Evolutionary conservation across 768 basidiomycete genomes (phyloP), one percentile per base, ranked within the genome.

Genomic region (Daedaleopsis nitida): DNA sequence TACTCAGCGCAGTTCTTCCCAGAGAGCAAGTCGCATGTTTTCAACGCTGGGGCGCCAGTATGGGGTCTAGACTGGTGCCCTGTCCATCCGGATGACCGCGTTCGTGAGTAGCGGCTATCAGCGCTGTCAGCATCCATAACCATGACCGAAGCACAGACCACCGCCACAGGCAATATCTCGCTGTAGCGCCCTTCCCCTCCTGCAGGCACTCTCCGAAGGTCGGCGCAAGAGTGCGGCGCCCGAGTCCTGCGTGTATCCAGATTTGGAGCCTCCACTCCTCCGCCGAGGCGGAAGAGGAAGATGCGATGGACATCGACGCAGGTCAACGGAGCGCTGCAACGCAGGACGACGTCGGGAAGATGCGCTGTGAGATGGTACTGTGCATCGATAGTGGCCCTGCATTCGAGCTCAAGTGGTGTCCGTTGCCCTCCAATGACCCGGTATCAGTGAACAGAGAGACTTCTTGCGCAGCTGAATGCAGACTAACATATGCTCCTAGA

Each of bases 41-140:
- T 98, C 73, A 92, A 89, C 63, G 89, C 91, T 0, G 97, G 97
- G 7, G 91, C 88, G 3, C 90, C 93, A 0, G 89, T 92, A n/a
- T 93, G 91, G 87, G 92, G 87, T 2, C 69, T 96, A 38, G 94
- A 96, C 65, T 98, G 96, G 96, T 95, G 94, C 72, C 96, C 97
- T 3, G 85, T 88, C 23, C 81, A 89, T 62, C 73, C 78, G 21
- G 76, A 80, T 38, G 86, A 87, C 52, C 80, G 85, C 42, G 63
- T 75, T 51, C 70, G 91, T 91, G 66, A 66, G 80, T 69, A 24
- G 51, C 48, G 14, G 24, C 14, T 13, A 39, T 24, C 9, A 27
- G 50, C 27, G 9, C 38, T 9, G 13, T 5, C 32, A 17, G 19
- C 21, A 5, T n/a, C 13, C 39, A 17, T 1, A n/a, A 17, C 21